Evolutionary conservation across 306 rosid species (phyloP).

Genomic region (Quercus dentata): DNA sequence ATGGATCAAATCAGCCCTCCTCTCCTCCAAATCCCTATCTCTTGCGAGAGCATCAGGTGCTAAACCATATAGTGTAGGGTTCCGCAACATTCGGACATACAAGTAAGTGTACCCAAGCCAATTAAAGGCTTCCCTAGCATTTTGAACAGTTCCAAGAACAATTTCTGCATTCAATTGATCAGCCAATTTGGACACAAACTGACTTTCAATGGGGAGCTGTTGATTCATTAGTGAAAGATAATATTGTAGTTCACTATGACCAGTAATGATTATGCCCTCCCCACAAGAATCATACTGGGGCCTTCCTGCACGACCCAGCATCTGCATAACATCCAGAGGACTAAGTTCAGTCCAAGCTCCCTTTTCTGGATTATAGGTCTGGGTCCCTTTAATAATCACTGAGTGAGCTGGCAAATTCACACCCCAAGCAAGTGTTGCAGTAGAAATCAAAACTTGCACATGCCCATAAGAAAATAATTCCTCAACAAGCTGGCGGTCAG

Average conservation of each 20-base stretch:
- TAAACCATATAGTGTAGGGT: conserved; percentile 81
- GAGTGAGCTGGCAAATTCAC: conserved; percentile 93
- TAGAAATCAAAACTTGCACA: conserved; percentile 91
- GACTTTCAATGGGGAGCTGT: conserved; percentile 93
- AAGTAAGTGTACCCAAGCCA: conserved; percentile 91
- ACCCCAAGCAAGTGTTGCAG: conserved; percentile 99
- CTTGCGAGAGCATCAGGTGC: conserved; percentile 65
- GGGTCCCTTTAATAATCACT: conserved; percentile 91
- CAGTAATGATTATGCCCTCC: conserved; percentile 90
- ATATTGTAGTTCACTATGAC: conserved; percentile 86
- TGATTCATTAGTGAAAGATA: conserved; percentile 95
- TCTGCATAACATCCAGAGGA: conserved; percentile 95
- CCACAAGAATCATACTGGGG: conserved; percentile 86
- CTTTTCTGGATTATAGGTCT: conserved; percentile 87
- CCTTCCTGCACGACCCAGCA: conserved; percentile 98
- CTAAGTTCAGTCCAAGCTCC: conserved; percentile 98
- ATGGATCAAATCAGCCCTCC: conserved; percentile 96
- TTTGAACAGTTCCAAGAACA: conserved; percentile 90
- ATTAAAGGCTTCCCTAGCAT: conserved; percentile 79
- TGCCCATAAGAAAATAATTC: conserved; percentile 95
- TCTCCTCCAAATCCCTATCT: conserved; percentile 73
- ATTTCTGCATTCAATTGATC: conserved; percentile 92
- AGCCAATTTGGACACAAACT: conserved; percentile 87
- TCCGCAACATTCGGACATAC: conserved; percentile 72
- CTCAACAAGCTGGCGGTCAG: conserved; percentile 93